Percentiles rank a stretch among this genome's conserved stretches.
These are phyloP conservation scores for Trapa bicornis DNA, from an alignment of 345 rosid genomes.

Conservation along the genomic window DNA sequence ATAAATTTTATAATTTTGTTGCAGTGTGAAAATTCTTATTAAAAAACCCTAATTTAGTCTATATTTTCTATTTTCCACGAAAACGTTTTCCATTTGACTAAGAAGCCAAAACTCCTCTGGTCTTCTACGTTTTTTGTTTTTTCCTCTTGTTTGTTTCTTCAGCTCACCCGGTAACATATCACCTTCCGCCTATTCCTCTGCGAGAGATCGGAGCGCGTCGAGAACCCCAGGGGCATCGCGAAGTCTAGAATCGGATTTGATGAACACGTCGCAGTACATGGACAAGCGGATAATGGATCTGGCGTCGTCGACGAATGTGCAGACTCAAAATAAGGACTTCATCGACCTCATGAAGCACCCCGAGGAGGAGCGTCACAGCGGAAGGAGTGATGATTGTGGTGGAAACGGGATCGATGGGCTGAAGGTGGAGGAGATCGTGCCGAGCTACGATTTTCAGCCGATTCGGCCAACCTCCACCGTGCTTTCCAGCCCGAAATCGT, in stretches of 20 bases:
- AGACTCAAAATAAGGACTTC: slow-evolving; percentile 24
- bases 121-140: too few species aligned
- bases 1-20: too few species aligned
- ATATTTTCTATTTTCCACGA: too few species aligned
- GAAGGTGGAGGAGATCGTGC: slow-evolving; percentile 53
- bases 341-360: slow-evolving; percentile 45
- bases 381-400: slow-evolving; percentile 9
- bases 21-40: too few species aligned
- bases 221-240: not conserved
- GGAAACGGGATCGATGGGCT: slow-evolving; percentile 19
- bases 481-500: slow-evolving; percentile 19
- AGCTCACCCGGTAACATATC: too few species aligned
- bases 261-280: slow-evolving; percentile 55
- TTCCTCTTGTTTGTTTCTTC: too few species aligned
- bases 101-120: too few species aligned
- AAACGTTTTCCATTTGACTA: too few species aligned
- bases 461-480: slow-evolving; percentile 43
- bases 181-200: too few species aligned
- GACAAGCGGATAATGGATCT: slow-evolving; percentile 87
- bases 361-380: not conserved
- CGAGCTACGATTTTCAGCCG: slow-evolving; percentile 86
- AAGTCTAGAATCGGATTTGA: slow-evolving; percentile 9
- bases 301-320: slow-evolving; percentile 26
- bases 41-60: too few species aligned
- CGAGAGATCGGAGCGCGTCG: not conserved